Evolutionary conservation across 1,284 basidiomycete species (phyloP).

Genomic region (Limonomyces culmigenus): DNA sequence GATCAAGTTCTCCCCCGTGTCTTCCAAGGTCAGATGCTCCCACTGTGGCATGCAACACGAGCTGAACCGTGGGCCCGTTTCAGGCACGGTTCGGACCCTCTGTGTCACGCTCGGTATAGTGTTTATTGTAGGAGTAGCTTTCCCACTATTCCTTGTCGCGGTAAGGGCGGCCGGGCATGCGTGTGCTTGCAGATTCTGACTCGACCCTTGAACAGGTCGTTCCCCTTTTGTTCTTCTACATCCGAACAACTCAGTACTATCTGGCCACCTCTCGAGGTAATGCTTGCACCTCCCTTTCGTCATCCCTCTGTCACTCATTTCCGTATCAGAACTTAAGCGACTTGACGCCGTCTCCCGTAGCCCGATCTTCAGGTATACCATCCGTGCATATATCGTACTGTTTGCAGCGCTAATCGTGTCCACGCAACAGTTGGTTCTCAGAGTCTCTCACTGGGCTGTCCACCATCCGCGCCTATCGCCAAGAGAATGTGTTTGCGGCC

Average conservation of each 20-base stretch:
- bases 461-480: slow-evolving; percentile 73
- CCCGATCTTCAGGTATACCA: slow-evolving; percentile 87
- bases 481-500: slow-evolving; percentile 57
- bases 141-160: slow-evolving; percentile 70
- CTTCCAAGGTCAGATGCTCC: not conserved
- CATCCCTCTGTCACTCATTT: too few relatives aligned
- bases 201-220: too few relatives aligned
- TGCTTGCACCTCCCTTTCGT: too few relatives aligned
- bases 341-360: slow-evolving; percentile 82
- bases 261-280: slow-evolving; percentile 4
- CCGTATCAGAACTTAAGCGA: slow-evolving; percentile 66
- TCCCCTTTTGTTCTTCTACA: slow-evolving; percentile 64
- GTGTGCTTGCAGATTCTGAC: too few relatives aligned
- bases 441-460: slow-evolving; percentile 76
- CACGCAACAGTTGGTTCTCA: slow-evolving; percentile 42
- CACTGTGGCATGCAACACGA: not conserved
- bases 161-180: too few relatives aligned
- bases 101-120: slow-evolving; percentile 57
- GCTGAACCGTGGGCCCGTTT: not conserved
- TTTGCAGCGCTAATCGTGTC: not conserved
- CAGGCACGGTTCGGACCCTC: slow-evolving; percentile 38
- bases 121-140: slow-evolving; percentile 62
- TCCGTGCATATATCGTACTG: not conserved
- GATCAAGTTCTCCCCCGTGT: slow-evolving; percentile 68
- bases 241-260: slow-evolving; percentile 56